Base-by-base conservation (phyloP, 768 basidiomycete genomes). In the Hemileccinum rubropunctum region DNA sequence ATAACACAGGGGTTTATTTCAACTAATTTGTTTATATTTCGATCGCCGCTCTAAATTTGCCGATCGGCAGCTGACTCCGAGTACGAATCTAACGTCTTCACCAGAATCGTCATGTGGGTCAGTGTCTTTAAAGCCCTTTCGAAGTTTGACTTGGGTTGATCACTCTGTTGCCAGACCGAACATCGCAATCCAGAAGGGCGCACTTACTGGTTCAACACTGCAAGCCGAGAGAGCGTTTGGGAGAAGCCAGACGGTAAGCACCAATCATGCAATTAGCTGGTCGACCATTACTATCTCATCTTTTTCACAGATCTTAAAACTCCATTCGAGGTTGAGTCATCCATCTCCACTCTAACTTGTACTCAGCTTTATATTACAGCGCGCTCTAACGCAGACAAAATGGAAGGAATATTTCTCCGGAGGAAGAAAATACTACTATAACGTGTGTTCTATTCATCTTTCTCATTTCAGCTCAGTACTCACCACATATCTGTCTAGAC, bases 401-500 rank as follows among this genome's bases (percentile, higher is more conserved):
- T 98, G 95, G 95, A 97, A 95, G 64, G 92, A 97, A 68, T 99
- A 98, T 66, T 89, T 91, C 57, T 90, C 91, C 3, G 88, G 89
- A 45, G 93, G 91, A 26, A 73, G 92, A 58, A 93, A 93, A 63
- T 94, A 94, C 65, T 94, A 90, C 66, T 91, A 92, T 57, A 87
- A 94, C 65, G 91, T 90, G 51, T 37, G 81, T 64, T 15, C 14
- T 30, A 39, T 28, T 26, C 13, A 26, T 14, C 26, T 28, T 42
- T 9, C 18, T 38, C n/a, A 20, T 39, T 34, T 30, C 34, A 32
- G 12, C 8, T 8, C 32, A 20, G 12, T 32, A 18, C 46, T 51
- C 32, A 49, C 2, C 33, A 51, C 21, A 38, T 39, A 2, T 39
- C 10, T 34, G 14, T 61, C 3, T 61, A 97, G 86, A 87, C 83